These are phyloP conservation scores for Fusarium nelsonii DNA, from an alignment of 2,329 filamentous ascomycete species.

Conservation along the genomic window DNA sequence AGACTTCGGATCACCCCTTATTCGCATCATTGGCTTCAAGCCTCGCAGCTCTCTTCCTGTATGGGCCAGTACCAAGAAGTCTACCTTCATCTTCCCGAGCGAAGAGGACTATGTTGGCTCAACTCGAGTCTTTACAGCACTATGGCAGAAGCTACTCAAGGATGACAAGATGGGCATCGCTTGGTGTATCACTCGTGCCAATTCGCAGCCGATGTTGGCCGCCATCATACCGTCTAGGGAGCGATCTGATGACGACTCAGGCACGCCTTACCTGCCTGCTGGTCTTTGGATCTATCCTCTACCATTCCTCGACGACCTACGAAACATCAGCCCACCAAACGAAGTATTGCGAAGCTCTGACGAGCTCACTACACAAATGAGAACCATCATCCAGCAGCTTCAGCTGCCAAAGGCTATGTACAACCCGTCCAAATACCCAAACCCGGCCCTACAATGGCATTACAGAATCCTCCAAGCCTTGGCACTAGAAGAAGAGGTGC, in stretches of 20 bases:
- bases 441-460: conserved; percentile 95
- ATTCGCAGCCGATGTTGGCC: conserved; percentile 82
- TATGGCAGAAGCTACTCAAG: conserved; percentile 87
- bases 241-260: conserved; percentile 71
- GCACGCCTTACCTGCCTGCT: conserved; percentile 78
- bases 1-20: conserved; percentile 83
- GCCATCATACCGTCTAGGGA: conserved; percentile 84
- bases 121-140: conserved; percentile 89
- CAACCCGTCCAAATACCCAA: conserved; percentile 88
- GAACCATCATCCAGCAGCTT: conserved; percentile 83
- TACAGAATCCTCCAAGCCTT: conserved; percentile 93
- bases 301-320: conserved; percentile 89
- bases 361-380: conserved; percentile 83
- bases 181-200: conserved; percentile 88
- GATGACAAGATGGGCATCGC: conserved; percentile 85
- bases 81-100: conserved; percentile 92
- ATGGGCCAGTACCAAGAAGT: conserved; percentile 88
- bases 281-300: conserved; percentile 91
- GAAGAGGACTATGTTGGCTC: conserved; percentile 92
- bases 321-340: conserved; percentile 75
- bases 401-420: conserved; percentile 89
- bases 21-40: conserved; percentile 96
- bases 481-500: conserved; percentile 91
- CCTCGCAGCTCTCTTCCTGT: conserved; percentile 77
- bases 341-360: conserved; percentile 71